Evolutionary conservation across 2,329 filamentous ascomycete species (phyloP), one percentile per base, ranked within the genome.

Genomic region (Macrophomina pseudophaseolina): DNA sequence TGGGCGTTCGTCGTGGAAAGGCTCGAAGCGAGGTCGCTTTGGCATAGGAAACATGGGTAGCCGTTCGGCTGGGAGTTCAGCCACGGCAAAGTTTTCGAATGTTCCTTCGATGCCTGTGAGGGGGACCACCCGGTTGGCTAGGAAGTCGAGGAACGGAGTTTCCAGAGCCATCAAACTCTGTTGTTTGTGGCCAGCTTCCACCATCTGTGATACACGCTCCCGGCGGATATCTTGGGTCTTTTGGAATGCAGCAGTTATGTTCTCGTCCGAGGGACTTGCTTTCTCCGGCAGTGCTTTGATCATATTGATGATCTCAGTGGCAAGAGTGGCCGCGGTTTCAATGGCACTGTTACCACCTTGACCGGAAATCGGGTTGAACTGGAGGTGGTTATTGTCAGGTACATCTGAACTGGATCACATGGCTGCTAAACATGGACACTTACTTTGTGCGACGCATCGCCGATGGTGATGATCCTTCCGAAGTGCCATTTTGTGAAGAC

Each of bases 391-490:
- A 2, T 16, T 7, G 35, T 60, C 30, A 60, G 64, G 8, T 7
- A 16, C 6, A 12, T 2, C 4, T 2, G 14, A 1, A 4, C 28
- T 16, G 12, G 9, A 23, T 23, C 23, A 23, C 23, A 23, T 23
- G 3, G 3, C 23, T 23, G 23, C 23, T 23, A 23, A 23, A 23
- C 23, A 16, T 9, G 7, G 23, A 9, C 23, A 16, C 4, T 7
- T 1, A 76, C 78, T 73, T 82, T 83, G 67, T 83, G 80, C 4
- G 74, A 78, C 1, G 80, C 73, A 68, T 83, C 81, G 0, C 80
- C 81, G 8, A 82, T 74, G 1, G 75, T 71, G 1, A 81, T 72
- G 3, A 80, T 75, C 11, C 81, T 71, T 12, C 75, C 72, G 42
- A 74, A 80, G 58, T 79, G 74, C 76, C 80, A 82, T 38, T 75